These are phyloP conservation scores for Coemansia sp. DNA, from an alignment of 192 early-diverging fungal species.

Conservation along the genomic window DNA sequence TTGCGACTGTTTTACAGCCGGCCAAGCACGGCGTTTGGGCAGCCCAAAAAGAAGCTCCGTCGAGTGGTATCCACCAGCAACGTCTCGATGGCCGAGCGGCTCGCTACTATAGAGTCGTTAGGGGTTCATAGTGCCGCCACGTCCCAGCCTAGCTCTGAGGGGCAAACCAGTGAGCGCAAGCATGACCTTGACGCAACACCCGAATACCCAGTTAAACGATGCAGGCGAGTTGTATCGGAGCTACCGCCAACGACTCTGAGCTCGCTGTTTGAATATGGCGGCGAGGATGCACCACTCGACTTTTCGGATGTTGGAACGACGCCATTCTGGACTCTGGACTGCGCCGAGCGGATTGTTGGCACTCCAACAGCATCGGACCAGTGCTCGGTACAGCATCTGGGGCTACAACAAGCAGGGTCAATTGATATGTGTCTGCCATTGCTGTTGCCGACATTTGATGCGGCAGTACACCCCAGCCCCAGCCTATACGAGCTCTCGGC, in stretches of 20 bases:
- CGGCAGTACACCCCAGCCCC: background rate
- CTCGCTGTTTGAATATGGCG: background rate
- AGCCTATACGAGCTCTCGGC: background rate
- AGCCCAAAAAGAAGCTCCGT: constrained; percentile 34
- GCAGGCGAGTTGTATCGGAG: constrained; percentile 46
- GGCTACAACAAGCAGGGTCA: background rate
- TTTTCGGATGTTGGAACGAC: constrained; percentile 1
- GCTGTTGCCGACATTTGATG: background rate
- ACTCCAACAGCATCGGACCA: background rate
- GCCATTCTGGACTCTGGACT: background rate
- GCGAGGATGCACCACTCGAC: background rate
- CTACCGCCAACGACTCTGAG: constrained; percentile 25
- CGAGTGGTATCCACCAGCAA: constrained; percentile 44
- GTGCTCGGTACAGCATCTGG: background rate
- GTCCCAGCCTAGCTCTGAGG: background rate
- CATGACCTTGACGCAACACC: constrained; percentile 10
- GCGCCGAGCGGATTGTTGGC: background rate
- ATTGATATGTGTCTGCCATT: background rate
- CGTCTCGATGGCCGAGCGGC: constrained; percentile 7
- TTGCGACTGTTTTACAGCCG: constrained; percentile 46
- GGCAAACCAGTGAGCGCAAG: constrained; percentile 22
- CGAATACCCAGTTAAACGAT: constrained; percentile 31
- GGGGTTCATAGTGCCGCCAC: constrained; percentile 17
- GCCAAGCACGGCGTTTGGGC: constrained; percentile 20
- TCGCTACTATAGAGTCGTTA: constrained; percentile 19